Base-by-base conservation (phyloP, 2,329 filamentous ascomycete genomes). In the Aspergillus brunneoviolaceus region DNA sequence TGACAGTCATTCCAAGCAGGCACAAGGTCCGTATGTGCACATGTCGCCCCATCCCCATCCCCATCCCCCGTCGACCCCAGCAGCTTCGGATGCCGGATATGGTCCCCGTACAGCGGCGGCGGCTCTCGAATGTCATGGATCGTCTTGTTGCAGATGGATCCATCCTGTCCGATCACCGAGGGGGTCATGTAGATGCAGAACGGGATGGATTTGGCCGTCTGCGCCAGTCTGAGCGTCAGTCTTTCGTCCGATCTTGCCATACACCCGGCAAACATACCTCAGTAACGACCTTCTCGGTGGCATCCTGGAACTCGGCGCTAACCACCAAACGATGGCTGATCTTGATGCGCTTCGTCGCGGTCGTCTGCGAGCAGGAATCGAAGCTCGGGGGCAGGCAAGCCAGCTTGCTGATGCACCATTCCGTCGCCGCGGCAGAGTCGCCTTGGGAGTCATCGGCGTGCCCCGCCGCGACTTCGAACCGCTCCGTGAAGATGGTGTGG, bases 401-500 rank as follows among this genome's bases (percentile, higher is more conserved):
- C 39, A 45, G 39, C 39, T 45, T 45, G 39, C 39, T 45, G 39
- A 45, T 16, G 16, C 39, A 45, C 39, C 39, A 45, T 45, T 45
- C 39, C 5, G 39, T 45, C 14, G n/a, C 14, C 16, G 39, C 14
- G 6, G 35, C 35, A 10, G 39, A 45, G 39, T 45, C 39, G 39
- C 39, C 1, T 14, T 6, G 39, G 4, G 39, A 7, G 2, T 45
- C 39, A 14, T 45, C n/a, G 3, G 39, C 16, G 16, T 19, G 7
- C 14, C 5, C 14, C 16, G n/a, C 39, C 14, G 39, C 5, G 14
- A 45, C 6, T 16, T 45, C 39, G 16, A 45, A 45, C n/a, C 39
- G 39, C 39, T 45, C 39, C 14, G 14, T 45, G 39, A 62, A 60
- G 3, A 67, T 47, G 9, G 53, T 53, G 12, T 63, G 55, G 11